Evolutionary conservation across 176 grass and related monocot genomes (phyloP).

Genomic region (Zoysia japonica): DNA sequence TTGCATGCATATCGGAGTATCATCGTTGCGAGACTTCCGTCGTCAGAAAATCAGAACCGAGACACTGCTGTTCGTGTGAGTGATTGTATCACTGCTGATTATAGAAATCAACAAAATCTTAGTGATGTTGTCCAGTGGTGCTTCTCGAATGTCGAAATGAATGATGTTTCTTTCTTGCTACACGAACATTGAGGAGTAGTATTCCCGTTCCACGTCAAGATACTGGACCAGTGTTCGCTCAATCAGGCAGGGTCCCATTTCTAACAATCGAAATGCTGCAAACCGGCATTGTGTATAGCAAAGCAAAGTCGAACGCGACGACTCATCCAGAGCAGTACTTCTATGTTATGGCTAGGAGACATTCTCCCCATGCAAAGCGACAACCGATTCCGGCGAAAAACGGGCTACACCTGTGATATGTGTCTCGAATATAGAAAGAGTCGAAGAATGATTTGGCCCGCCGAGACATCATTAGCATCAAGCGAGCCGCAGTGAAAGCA

Average conservation of each 20-base stretch:
- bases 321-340: not conserved
- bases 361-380: slow-evolving; percentile 42
- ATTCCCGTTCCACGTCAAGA: slow-evolving; percentile 31
- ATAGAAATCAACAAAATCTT: not conserved
- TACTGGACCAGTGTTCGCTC: not conserved
- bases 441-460: not conserved
- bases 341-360: not conserved
- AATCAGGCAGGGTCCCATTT: not conserved
- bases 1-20: too few species aligned
- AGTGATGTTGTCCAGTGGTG: not conserved
- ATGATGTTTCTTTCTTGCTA: not conserved
- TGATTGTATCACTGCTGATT: not conserved
- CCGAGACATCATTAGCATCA: not conserved
- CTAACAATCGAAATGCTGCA: not conserved
- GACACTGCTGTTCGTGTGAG: too few species aligned
- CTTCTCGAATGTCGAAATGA: not conserved
- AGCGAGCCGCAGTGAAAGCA: not conserved
- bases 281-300: not conserved
- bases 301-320: not conserved
- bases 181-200: not conserved
- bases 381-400: not conserved
- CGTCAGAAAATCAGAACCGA: too few species aligned
- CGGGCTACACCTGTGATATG: not conserved
- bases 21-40: too few species aligned
- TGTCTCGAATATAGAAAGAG: not conserved